phyloP scores from a whole-genome alignment of 192 early-diverging fungal genomes.

The Chytriomyces sp. region DNA sequence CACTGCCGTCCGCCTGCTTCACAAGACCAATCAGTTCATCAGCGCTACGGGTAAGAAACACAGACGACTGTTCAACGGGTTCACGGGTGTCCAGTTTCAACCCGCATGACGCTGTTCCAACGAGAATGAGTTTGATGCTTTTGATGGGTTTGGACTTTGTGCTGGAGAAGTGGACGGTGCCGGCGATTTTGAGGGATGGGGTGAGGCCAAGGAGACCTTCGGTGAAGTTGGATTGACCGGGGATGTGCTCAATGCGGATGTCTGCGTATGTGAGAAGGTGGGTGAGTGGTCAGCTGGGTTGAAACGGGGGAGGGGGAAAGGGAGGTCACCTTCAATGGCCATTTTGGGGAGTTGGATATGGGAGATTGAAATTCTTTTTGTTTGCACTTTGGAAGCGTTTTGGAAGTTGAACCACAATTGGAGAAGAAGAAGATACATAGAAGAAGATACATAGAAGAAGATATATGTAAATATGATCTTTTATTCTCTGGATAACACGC shows the following conservation, averaged over 20 bases:
- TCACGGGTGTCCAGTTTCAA: neutral
- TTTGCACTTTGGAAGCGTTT: neutral
- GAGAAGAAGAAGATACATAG: neutral
- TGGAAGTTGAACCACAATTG: neutral
- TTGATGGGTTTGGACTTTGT: conserved; percentile 19
- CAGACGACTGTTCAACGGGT: neutral
- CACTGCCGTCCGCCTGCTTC: neutral
- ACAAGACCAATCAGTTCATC: neutral
- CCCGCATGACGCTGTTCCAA: neutral
- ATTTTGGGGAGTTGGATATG: neutral
- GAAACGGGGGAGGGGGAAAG: neutral
- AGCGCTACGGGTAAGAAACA: neutral
- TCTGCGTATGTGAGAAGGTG: neutral
- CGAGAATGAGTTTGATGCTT: conserved; percentile 23
- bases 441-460: neutral
- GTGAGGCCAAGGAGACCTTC: conserved; percentile 34
- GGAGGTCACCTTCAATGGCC: neutral
- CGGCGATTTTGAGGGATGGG: conserved; percentile 11
- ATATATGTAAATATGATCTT: neutral
- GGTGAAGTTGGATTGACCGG: conserved; percentile 5
- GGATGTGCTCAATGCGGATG: conserved; percentile 23
- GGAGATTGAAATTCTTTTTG: neutral
- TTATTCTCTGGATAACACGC: neutral
- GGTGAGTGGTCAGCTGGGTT: neutral
- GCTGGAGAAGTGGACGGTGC: conserved; percentile 30